Conservation (phyloP, 176 grass and related monocot species). For the Poa annua region DNA sequence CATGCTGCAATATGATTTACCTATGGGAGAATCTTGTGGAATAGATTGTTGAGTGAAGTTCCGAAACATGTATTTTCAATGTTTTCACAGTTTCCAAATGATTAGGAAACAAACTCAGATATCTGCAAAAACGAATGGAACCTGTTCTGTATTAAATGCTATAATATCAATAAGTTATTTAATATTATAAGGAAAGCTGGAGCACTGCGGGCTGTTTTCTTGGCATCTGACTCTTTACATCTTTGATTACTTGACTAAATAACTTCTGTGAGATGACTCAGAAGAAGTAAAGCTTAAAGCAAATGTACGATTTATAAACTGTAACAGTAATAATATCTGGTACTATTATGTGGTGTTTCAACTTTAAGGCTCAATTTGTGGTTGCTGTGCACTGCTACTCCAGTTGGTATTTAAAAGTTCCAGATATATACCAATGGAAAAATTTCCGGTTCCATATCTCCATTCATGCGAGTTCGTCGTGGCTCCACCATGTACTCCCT, state of each 20-base stretch:
- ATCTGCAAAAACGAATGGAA: not conserved
- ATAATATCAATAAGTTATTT: slow-evolving; percentile 7
- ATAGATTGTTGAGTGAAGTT: not conserved
- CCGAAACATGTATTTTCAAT: not conserved
- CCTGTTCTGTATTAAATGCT: slow-evolving; percentile 30
- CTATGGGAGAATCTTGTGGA: not conserved
- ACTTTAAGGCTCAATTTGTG: not conserved
- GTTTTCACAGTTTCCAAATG: slow-evolving; percentile 7
- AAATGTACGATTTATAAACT: not conserved
- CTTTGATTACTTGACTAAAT: slow-evolving; percentile 29
- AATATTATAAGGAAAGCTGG: not conserved
- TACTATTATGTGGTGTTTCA: not conserved
- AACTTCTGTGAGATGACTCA: not conserved
- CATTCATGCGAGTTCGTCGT: not conserved
- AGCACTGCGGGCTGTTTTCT: not conserved
- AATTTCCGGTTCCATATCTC: not conserved
- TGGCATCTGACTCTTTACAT: not conserved
- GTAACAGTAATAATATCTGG: not conserved
- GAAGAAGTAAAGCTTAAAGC: slow-evolving; percentile 18
- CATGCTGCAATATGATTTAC: not conserved
- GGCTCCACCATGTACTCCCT: not conserved
- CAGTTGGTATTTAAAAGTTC: not conserved
- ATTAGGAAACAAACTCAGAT: not conserved
- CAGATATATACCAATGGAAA: not conserved
- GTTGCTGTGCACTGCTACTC: not conserved